Conservation (phyloP, 1,284 basidiomycete genomes). For the Pseudozyma pruni region DNA sequence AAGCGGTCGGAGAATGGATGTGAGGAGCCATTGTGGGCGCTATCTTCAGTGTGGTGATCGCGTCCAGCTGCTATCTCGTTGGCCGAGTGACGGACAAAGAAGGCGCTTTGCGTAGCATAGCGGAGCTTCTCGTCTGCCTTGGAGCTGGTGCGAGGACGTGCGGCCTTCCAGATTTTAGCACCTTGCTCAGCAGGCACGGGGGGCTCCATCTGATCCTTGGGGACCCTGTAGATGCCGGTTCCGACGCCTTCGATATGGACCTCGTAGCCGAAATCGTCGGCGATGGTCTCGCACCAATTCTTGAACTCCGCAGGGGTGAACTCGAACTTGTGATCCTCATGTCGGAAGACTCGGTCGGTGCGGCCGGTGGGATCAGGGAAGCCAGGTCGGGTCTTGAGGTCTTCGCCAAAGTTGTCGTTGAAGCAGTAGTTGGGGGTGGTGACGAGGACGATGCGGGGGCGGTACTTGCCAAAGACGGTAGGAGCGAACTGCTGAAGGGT, state of each 20-base stretch:
- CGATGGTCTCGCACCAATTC: constrained; percentile 76
- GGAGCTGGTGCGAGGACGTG: constrained; percentile 31
- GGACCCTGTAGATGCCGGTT: constrained; percentile 35
- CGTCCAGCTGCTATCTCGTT: constrained; percentile 11
- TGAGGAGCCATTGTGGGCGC: constrained; percentile 9
- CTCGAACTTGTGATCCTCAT: constrained; percentile 91
- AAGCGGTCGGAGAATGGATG: constrained; percentile 45
- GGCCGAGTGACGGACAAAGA: constrained; percentile 39
- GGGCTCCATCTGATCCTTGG: constrained; percentile 32
- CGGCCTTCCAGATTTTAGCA: constrained; percentile 33
- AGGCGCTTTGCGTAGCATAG: constrained; percentile 38
- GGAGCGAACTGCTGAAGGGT: constrained; percentile 82
- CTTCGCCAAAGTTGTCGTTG: constrained; percentile 79
- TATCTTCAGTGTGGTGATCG: background rate
- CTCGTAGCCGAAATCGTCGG: constrained; percentile 79
- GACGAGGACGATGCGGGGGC: constrained; percentile 80
- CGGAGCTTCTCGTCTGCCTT: constrained; percentile 35
- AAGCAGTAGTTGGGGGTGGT: constrained; percentile 91
- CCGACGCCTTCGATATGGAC: constrained; percentile 66
- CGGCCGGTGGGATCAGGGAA: constrained; percentile 81
- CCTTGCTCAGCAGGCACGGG: constrained; percentile 24
- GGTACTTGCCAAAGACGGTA: constrained; percentile 82
- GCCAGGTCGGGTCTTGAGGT: constrained; percentile 67
- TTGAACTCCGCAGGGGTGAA: constrained; percentile 85
- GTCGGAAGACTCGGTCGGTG: constrained; percentile 74